Conservation (phyloP, 768 basidiomycete genomes). For the Neoboletus brunneissimus region DNA sequence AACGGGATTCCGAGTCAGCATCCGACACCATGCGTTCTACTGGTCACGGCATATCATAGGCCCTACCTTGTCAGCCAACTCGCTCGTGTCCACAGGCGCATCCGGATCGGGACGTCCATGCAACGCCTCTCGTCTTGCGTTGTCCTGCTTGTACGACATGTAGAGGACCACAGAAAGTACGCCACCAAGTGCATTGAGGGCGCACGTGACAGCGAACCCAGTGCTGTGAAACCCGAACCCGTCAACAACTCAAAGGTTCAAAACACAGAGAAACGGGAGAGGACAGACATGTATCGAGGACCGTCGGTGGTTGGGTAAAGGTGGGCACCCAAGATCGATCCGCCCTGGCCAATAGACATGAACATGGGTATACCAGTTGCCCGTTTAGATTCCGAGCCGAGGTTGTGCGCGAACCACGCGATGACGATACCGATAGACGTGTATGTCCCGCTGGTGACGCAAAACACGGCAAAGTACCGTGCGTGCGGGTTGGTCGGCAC, state of each 20-base stretch:
- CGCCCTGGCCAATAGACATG: slow-evolving; percentile 78
- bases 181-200: slow-evolving; percentile 15
- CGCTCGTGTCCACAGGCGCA: slow-evolving; percentile 55
- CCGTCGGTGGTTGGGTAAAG: slow-evolving; percentile 63
- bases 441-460: slow-evolving; percentile 74
- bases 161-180: slow-evolving; percentile 44
- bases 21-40: neutral
- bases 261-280: neutral
- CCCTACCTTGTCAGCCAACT: slow-evolving; percentile 64
- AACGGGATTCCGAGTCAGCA: neutral
- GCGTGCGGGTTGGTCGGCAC: slow-evolving; percentile 54
- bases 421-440: slow-evolving; percentile 71
- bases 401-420: slow-evolving; percentile 78
- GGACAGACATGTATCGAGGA: slow-evolving; percentile 57
- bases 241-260: neutral
- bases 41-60: too few species aligned
- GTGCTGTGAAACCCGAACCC: slow-evolving; percentile 26
- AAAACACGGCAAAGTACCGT: slow-evolving; percentile 78
- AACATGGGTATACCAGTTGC: slow-evolving; percentile 76
- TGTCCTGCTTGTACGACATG: slow-evolving; percentile 62
- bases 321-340: slow-evolving; percentile 73
- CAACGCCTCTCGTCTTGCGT: slow-evolving; percentile 47
- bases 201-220: slow-evolving; percentile 56
- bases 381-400: slow-evolving; percentile 75
- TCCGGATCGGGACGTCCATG: slow-evolving; percentile 49